Conservation (phyloP, 768 basidiomycete genomes). For the Leccinum sublutescens region DNA sequence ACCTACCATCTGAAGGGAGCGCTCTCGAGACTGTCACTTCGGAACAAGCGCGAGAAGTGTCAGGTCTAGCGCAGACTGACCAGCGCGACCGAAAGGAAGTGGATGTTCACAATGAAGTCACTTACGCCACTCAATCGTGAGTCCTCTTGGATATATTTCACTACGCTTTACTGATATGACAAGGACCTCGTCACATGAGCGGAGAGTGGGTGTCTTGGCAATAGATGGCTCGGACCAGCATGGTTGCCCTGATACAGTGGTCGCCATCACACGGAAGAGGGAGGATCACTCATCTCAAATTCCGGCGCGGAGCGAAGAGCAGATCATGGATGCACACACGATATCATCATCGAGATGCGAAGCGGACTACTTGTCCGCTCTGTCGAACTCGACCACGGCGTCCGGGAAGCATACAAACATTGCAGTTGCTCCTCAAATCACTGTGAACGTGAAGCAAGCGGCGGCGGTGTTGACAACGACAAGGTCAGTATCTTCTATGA, state of each 20-base stretch:
- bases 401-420: neutral
- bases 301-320: neutral
- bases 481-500: neutral
- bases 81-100: neutral
- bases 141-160: neutral
- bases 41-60: neutral
- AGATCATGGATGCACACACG: neutral
- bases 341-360: neutral
- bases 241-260: neutral
- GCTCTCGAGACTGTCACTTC: neutral
- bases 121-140: neutral
- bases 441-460: neutral
- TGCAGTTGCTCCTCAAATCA: constrained; percentile 3
- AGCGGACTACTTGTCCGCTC: neutral
- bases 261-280: neutral
- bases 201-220: too few species aligned
- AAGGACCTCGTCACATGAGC: constrained; percentile 1
- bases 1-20: neutral
- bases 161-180: neutral
- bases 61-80: neutral
- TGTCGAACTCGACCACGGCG: neutral
- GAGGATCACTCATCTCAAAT: neutral
- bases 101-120: neutral
- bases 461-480: neutral
- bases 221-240: neutral